A percentile compares a stretch with the other conserved stretches of the same genome.
These are phyloP conservation scores for Claviceps monticola DNA, from an alignment of 2,329 filamentous ascomycete genomes.

Conservation along the genomic window DNA sequence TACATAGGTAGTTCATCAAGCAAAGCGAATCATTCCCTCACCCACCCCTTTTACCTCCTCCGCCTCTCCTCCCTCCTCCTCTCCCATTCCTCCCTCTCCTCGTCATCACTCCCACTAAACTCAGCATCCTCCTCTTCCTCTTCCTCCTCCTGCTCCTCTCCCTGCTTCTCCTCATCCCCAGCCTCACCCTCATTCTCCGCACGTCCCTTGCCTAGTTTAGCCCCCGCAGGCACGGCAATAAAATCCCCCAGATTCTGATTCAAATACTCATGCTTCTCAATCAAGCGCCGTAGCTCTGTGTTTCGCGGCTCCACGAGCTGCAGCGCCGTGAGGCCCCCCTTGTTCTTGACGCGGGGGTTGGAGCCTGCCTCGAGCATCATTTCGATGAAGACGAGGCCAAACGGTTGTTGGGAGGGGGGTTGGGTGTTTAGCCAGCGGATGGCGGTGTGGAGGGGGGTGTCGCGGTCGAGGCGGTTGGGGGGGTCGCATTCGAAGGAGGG, in stretches of 20 bases:
- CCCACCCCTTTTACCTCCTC: slow-evolving; percentile 7
- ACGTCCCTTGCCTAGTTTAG: background rate
- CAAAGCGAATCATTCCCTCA: background rate
- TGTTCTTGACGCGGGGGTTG: slow-evolving; percentile 47
- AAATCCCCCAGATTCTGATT: slow-evolving; percentile 45
- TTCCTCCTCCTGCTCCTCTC: slow-evolving; percentile 1
- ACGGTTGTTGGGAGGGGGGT: slow-evolving; percentile 46
- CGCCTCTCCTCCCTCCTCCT: slow-evolving; percentile 31
- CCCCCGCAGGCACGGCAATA: slow-evolving; percentile 20
- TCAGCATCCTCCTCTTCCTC: slow-evolving; percentile 30
- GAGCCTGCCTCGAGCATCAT: slow-evolving; percentile 74
- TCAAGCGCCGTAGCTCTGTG: slow-evolving; percentile 41
- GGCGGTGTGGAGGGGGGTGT: slow-evolving; percentile 68
- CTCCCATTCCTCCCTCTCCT: slow-evolving; percentile 49
- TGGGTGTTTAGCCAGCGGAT: slow-evolving; percentile 64
- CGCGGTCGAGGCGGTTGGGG: slow-evolving; percentile 52
- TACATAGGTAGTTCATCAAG: background rate
- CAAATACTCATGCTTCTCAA: slow-evolving; percentile 59
- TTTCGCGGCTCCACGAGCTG: slow-evolving; percentile 66
- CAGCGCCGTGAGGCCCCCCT: slow-evolving; percentile 54
- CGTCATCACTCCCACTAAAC: slow-evolving; percentile 50
- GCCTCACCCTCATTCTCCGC: no score
- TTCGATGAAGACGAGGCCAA: slow-evolving; percentile 53
- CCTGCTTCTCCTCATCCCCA: no score
- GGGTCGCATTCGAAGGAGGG: slow-evolving; percentile 77